These are phyloP conservation scores for Lablab purpureus DNA, from an alignment of 306 rosid species.

Conservation along the genomic window DNA sequence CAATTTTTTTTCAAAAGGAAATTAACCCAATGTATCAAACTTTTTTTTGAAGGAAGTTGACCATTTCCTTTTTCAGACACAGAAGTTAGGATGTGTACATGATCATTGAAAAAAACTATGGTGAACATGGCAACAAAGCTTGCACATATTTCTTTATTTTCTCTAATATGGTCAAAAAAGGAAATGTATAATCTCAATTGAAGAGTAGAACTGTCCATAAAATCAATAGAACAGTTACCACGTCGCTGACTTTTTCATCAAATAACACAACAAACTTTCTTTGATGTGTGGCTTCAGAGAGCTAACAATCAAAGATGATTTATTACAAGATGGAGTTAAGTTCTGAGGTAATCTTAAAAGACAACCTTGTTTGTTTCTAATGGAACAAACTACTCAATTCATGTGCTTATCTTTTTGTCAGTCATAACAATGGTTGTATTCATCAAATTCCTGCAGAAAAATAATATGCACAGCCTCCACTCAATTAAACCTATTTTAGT, in stretches of 20 bases:
- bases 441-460: slow-evolving; percentile 65
- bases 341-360: neutral
- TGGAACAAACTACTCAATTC: neutral
- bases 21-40: neutral
- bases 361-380: neutral
- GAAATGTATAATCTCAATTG: slow-evolving; percentile 13
- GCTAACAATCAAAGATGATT: neutral
- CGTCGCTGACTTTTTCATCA: neutral
- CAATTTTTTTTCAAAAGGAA: neutral
- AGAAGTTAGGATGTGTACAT: neutral
- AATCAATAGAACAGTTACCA: neutral
- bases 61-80: neutral
- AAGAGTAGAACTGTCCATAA: neutral
- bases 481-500: neutral
- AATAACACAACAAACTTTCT: slow-evolving; percentile 12
- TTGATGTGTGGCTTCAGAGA: slow-evolving; percentile 15
- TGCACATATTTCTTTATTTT: neutral
- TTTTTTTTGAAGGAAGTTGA: neutral
- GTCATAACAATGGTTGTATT: slow-evolving; percentile 18
- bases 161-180: slow-evolving; percentile 18
- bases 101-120: slow-evolving; percentile 5
- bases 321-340: neutral
- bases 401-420: slow-evolving; percentile 10
- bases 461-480: slow-evolving; percentile 43
- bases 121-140: slow-evolving; percentile 21